These are phyloP conservation scores for Solanum ossicruentum DNA, from an alignment of 257 asterid species.

Conservation along the genomic window DNA sequence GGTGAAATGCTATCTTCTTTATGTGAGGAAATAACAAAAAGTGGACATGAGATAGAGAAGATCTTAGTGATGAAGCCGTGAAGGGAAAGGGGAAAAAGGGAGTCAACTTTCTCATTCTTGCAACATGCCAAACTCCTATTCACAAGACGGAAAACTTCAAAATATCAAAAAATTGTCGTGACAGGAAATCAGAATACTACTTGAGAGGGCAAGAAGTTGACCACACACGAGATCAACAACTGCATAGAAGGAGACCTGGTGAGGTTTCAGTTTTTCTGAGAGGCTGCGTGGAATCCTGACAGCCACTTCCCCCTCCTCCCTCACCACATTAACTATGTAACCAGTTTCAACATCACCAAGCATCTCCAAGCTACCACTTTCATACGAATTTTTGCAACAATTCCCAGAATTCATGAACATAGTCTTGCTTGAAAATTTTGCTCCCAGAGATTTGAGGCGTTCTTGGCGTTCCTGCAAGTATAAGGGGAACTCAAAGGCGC, in stretches of 20 bases:
- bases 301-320: conserved; percentile 95
- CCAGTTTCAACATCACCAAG: conserved; percentile 74
- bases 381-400: conserved; percentile 32
- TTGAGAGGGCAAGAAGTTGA: neutral
- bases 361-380: conserved; percentile 49
- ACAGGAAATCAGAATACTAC: conserved; percentile 2
- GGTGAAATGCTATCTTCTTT: neutral
- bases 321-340: conserved; percentile 78
- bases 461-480: conserved; percentile 89
- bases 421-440: conserved; percentile 58
- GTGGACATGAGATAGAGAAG: neutral
- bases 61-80: neutral
- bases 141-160: neutral
- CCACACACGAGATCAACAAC: neutral
- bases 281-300: conserved; percentile 94
- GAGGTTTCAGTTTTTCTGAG: conserved; percentile 67
- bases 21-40: neutral
- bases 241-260: conserved; percentile 52
- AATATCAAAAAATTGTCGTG: neutral
- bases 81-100: neutral
- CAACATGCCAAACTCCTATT: neutral
- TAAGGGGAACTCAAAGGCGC: neutral
- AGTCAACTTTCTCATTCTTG: neutral
- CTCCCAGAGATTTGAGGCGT: conserved; percentile 89
- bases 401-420: conserved; percentile 33